Evolutionary conservation across 1,284 basidiomycete species (phyloP), one percentile per base, ranked within the genome.

Genomic region (Trametes pubescens): DNA sequence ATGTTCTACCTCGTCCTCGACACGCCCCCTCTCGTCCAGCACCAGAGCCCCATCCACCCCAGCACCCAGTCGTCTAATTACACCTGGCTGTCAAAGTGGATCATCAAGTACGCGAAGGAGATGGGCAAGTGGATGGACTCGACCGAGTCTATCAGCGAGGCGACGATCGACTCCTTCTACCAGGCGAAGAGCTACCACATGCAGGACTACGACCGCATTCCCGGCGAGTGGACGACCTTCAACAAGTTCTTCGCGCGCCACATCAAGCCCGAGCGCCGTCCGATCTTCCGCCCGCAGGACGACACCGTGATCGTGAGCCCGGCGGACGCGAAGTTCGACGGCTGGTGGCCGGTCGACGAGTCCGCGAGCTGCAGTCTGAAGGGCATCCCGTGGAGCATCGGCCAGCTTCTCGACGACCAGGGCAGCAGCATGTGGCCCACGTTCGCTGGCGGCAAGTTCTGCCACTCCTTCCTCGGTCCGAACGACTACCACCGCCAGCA

Each of bases 401-500:
- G 51, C 29, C 64, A 67, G 61, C 65, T 71, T 26, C 67, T 71
- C 51, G 63, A 61, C 56, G 47, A 55, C 24, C 16, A 32, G 34
- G 49, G 38, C 14, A 57, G 43, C 24, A 10, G 37, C 37, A 53
- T 56, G 53, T 65, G 62, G 9, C 24, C 56, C 10, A 16, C 13
- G 13, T 71, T 72, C 49, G 61, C 65, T 9, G 69, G 69, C 22
- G 69, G 69, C 40, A 44, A 38, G 34, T 72, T 71, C 62, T 66
- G 60, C 29, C 71, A 72, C 63, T 60, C 69, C 14, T 68, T 70
- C 66, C 71, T 72, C 21, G 51, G 43, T 47, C 47, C 69, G 43
- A 58, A 51, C 51, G 67, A 72, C 63, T 72, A 71, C 64, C 71
- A 72, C 59, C 69, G 66, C 52, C 67, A 67, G 59, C 71, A 72